Conservation (phyloP, 768 basidiomycete genomes). For the Daedaleopsis nitida region DNA sequence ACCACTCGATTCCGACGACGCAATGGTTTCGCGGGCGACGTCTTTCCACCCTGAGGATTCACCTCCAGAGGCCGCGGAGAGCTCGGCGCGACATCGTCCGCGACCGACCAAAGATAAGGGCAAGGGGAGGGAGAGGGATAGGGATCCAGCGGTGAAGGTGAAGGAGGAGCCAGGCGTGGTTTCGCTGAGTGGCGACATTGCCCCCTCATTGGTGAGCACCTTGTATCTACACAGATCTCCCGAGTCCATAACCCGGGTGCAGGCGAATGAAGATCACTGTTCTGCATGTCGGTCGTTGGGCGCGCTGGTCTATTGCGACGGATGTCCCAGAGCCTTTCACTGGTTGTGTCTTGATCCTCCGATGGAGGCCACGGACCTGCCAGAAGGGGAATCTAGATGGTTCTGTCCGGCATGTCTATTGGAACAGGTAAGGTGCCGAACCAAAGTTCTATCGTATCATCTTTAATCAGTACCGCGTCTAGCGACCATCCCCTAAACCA, state of each 20-base stretch:
- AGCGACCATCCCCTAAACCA: slow-evolving; percentile 72
- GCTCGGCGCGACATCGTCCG: slow-evolving; percentile 11
- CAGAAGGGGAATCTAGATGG: slow-evolving; percentile 72
- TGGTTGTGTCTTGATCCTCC: slow-evolving; percentile 97
- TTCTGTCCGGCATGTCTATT: slow-evolving; percentile 75
- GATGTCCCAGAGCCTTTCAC: slow-evolving; percentile 95
- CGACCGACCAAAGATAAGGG: slow-evolving; percentile 11
- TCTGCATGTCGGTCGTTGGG: slow-evolving; percentile 83
- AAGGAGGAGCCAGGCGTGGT: slow-evolving; percentile 47
- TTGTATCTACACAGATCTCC: background rate
- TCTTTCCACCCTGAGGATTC: slow-evolving; percentile 33
- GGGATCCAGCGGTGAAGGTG: slow-evolving; percentile 37
- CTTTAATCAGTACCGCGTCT: slow-evolving; percentile 11
- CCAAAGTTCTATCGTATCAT: slow-evolving; percentile 14
- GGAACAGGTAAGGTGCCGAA: slow-evolving; percentile 51
- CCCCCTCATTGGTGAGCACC: slow-evolving; percentile 39
- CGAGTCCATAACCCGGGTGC: slow-evolving; percentile 6
- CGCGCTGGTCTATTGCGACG: slow-evolving; percentile 93
- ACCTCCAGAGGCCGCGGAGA: slow-evolving; percentile 11
- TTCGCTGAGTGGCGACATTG: slow-evolving; percentile 40
- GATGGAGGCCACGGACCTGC: slow-evolving; percentile 84
- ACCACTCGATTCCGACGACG: slow-evolving; percentile 61
- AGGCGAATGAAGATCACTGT: slow-evolving; percentile 82
- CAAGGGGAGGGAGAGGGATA: slow-evolving; percentile 44
- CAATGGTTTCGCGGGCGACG: slow-evolving; percentile 64